Evolutionary conservation across 164 flowering plant genomes (phyloP).

Genomic region (Paratinospora sagittata): DNA sequence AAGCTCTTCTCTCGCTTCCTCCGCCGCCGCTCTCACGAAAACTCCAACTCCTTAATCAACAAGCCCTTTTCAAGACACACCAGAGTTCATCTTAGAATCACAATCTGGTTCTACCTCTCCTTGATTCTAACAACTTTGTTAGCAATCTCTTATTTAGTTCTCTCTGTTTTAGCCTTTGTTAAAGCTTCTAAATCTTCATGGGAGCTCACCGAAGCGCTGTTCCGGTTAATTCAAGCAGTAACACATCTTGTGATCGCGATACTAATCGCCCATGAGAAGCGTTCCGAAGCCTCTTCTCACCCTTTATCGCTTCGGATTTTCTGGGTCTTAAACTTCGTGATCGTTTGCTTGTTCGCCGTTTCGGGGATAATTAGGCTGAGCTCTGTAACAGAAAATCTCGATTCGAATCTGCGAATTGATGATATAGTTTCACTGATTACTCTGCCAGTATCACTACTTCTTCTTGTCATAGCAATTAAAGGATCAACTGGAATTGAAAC

Average conservation of each 20-base stretch:
- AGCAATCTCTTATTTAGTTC: conserved; percentile 30
- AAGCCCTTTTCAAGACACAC: conserved; percentile 29
- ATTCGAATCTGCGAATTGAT: conserved; percentile 34
- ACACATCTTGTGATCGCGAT: conserved; percentile 42
- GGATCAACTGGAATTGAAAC: conserved; percentile 60
- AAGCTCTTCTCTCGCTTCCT: conserved; percentile 42
- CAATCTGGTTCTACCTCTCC: conserved; percentile 47
- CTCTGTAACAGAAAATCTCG: conserved; percentile 12
- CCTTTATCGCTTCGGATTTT: conserved; percentile 59
- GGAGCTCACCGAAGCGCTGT: conserved; percentile 44
- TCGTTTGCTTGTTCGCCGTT: conserved; percentile 31
- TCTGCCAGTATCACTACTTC: conserved; percentile 41
- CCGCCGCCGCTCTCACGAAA: conserved; percentile 5
- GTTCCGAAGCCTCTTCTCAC: conserved; percentile 50
- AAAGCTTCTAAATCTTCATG: conserved; percentile 25
- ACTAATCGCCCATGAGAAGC: conserved; percentile 66
- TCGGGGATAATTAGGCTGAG: conserved; percentile 44
- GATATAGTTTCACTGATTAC: conserved; percentile 39
- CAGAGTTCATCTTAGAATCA: conserved; percentile 22
- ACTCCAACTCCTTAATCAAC: conserved; percentile 21
- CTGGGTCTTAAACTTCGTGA: conserved; percentile 48
- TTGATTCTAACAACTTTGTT: conserved; percentile 35
- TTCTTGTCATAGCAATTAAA: conserved; percentile 38
- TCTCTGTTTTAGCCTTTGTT: conserved; percentile 38
- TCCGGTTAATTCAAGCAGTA: conserved; percentile 55